Base-by-base conservation (phyloP, 176 grass and related monocot genomes). In the Oryza rufipogon region DNA sequence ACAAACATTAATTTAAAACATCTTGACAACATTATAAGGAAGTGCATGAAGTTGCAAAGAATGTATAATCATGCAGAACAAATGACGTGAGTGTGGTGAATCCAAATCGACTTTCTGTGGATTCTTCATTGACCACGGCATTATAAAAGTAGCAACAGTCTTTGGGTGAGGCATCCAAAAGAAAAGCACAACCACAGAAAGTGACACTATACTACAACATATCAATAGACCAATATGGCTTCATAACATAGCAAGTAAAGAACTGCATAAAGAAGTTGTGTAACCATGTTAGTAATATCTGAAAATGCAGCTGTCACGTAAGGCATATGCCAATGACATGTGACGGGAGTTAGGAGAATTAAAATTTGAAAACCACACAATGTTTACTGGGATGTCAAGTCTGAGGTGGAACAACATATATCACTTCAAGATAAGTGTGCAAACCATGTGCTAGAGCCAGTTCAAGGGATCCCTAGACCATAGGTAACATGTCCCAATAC, bases 361-460 rank as follows among this genome's bases (percentile, higher is more conserved):
- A 63, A 58, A 70, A 81, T 81, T 68, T 76, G 22, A 48, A 73
- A 47, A n/a, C 45, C 23, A 73, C 28, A 70, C 7, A 74, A 34
- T 11, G 58, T 65, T 64, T 83, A 82, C 56, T 34, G 64, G 11
- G 42, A 61, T 74, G 11, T 83, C 3, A 64, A 75, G 34, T 78
- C 28, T 15, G 73, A 54, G 15, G 22, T 20, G 14, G 14, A 41
- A 48, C 23, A 30, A n/a, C 46, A 30, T 68, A 78, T 23, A 60
- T 58, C 63, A 67, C n/a, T 12, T 13, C 72, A 68, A 14, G 3
- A 16, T 48, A 64, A 32, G 32, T 16, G 4, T 14, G 10, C 65
- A 15, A 12, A 73, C 52, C n/a, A 64, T 26, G 26, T 26, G 56
- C 13, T 20, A 71, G 33, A 70, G 60, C 19, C 36, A 64, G 39